Conservation (phyloP, 352 stramenopile species). For the Phytophthora agathidicida region DNA sequence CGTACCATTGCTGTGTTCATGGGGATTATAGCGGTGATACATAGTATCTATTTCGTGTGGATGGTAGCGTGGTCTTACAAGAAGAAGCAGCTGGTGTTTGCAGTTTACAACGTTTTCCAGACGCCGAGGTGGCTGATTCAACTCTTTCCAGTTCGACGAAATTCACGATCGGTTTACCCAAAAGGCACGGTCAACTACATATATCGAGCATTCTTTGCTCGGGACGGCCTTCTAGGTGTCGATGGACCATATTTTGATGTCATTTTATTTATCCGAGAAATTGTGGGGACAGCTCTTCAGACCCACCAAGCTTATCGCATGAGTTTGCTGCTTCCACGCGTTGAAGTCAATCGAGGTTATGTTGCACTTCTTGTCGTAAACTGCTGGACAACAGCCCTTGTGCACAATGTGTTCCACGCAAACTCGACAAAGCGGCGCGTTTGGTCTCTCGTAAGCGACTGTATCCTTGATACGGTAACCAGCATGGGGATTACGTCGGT, state of each 20-base stretch:
- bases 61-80: slow-evolving; percentile 32
- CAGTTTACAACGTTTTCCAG: slow-evolving; percentile 12
- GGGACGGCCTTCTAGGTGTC: slow-evolving; percentile 15
- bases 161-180: background rate
- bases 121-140: background rate
- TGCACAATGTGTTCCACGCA: slow-evolving; percentile 19
- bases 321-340: slow-evolving; percentile 19
- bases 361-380: slow-evolving; percentile 29
- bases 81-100: slow-evolving; percentile 23
- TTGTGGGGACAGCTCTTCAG: slow-evolving; percentile 30
- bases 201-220: slow-evolving; percentile 15
- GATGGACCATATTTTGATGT: slow-evolving; percentile 20
- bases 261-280: slow-evolving; percentile 27
- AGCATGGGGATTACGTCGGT: slow-evolving; percentile 21
- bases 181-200: background rate
- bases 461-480: slow-evolving; percentile 25
- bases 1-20: slow-evolving; percentile 9
- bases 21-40: slow-evolving; percentile 1
- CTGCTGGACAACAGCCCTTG: slow-evolving; percentile 28
- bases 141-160: background rate
- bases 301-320: slow-evolving; percentile 36
- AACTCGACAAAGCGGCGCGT: slow-evolving; percentile 13
- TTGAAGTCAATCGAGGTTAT: slow-evolving; percentile 28
- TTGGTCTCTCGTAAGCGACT: slow-evolving; percentile 17
- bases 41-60: slow-evolving; percentile 15